Evolutionary conservation across 2,329 filamentous ascomycete species (phyloP).

Genomic region (Fusarium transvaalense): DNA sequence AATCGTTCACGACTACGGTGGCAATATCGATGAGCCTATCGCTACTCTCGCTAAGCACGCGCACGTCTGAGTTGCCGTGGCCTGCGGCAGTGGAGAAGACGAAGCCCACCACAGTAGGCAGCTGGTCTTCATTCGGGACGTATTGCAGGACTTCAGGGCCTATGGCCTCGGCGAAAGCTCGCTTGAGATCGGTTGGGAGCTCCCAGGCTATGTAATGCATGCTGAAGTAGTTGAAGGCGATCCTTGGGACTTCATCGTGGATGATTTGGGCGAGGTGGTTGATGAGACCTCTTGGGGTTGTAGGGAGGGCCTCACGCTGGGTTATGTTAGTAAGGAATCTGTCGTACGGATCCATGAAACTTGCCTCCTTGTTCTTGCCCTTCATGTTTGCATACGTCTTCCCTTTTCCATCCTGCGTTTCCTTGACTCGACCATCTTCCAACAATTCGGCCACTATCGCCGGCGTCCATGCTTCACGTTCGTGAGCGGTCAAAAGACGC

Average conservation of each 20-base stretch:
- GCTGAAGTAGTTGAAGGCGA: conserved; percentile 30
- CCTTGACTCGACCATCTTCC: neutral
- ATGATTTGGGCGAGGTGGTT: conserved; percentile 14
- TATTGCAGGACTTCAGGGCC: conserved; percentile 8
- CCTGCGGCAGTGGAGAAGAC: conserved; percentile 43
- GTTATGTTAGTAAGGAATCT: neutral
- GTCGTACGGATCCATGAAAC: neutral
- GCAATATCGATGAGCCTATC: conserved; percentile 16
- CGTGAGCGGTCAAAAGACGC: neutral
- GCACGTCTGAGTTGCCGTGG: neutral
- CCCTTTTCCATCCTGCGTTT: conserved; percentile 16
- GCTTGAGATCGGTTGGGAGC: conserved; percentile 10
- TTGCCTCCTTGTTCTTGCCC: conserved; percentile 1
- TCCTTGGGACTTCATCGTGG: conserved; percentile 8
- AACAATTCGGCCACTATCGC: conserved; percentile 15
- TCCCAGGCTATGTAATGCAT: conserved; percentile 22
- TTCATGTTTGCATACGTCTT: conserved; percentile 9
- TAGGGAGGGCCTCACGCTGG: neutral
- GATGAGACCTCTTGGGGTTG: conserved; percentile 6
- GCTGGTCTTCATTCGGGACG: conserved; percentile 9
- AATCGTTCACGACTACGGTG: neutral
- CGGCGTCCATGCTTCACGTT: conserved; percentile 9
- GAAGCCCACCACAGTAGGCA: conserved; percentile 48
- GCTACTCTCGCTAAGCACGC: neutral
- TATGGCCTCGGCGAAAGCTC: neutral